Evolutionary conservation across 352 stramenopile species (phyloP).

Genomic region (Globisporangium orthogonon): DNA sequence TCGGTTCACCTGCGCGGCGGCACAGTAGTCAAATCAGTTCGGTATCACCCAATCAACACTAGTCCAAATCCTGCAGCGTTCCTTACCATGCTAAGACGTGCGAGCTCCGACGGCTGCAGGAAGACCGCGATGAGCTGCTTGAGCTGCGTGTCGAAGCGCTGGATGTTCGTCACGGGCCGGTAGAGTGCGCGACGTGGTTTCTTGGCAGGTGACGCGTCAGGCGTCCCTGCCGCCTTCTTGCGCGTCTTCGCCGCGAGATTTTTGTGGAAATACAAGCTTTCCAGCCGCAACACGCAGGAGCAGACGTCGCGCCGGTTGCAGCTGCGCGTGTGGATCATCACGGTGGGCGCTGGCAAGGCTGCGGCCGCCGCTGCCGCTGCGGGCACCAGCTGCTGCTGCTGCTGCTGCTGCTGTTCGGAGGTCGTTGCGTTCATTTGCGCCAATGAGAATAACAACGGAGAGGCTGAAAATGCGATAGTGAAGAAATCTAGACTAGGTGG

Average conservation of each 20-base stretch:
- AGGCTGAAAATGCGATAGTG: too few species aligned
- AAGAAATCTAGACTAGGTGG: too few species aligned
- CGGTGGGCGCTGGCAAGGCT: neutral
- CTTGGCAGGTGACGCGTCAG: neutral
- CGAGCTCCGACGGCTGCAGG: slow-evolving; percentile 30
- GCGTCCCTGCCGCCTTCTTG: slow-evolving; percentile 6
- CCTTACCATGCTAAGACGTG: slow-evolving; percentile 50
- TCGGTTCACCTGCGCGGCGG: slow-evolving; percentile 32
- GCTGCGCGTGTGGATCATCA: slow-evolving; percentile 42
- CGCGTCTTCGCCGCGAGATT: slow-evolving; percentile 35
- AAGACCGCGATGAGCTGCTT: slow-evolving; percentile 45
- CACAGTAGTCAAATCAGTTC: too few species aligned
- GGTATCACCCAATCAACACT: too few species aligned
- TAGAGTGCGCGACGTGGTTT: slow-evolving; percentile 6
- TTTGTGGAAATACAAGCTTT: slow-evolving; percentile 66
- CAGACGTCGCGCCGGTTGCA: slow-evolving; percentile 63
- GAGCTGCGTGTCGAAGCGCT: slow-evolving; percentile 39
- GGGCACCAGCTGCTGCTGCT: neutral
- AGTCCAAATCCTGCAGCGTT: too few species aligned
- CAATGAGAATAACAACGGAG: too few species aligned
- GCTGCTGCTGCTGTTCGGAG: neutral
- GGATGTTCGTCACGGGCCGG: slow-evolving; percentile 34
- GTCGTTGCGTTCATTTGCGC: too few species aligned
- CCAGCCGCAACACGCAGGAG: slow-evolving; percentile 57
- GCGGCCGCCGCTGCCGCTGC: neutral